Evolutionary conservation across 2,329 filamentous ascomycete genomes (phyloP).

Genomic region (Penicillium sp.): DNA sequence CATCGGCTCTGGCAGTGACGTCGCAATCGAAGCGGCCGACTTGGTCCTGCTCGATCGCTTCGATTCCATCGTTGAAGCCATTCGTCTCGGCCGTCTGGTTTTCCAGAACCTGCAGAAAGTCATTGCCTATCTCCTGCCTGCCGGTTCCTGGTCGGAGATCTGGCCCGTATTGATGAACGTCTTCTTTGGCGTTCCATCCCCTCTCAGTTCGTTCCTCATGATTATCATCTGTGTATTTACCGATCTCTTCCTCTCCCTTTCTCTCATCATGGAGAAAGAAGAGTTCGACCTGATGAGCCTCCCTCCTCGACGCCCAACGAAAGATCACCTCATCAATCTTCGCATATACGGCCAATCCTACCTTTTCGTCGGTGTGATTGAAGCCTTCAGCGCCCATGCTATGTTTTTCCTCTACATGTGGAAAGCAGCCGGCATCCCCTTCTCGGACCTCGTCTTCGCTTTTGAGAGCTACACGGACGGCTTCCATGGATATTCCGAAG

Average conservation of each 20-base stretch:
- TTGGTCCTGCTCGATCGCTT: conserved; percentile 38
- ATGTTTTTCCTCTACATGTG: conserved; percentile 58
- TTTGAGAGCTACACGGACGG: conserved; percentile 51
- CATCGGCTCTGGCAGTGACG: conserved; percentile 40
- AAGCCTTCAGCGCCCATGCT: conserved; percentile 49
- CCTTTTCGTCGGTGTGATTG: conserved; percentile 53
- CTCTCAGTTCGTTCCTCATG: conserved; percentile 55
- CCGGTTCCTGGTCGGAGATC: conserved; percentile 57
- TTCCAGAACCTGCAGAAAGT: conserved; percentile 40
- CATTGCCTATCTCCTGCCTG: conserved; percentile 48
- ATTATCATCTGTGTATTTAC: conserved; percentile 59
- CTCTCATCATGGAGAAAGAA: conserved; percentile 56
- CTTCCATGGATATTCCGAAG: conserved; percentile 50
- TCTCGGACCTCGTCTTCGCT: conserved; percentile 49
- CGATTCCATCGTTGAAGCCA: conserved; percentile 34
- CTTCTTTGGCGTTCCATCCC: conserved; percentile 54
- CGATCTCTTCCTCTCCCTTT: conserved; percentile 52
- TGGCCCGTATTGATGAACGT: conserved; percentile 58
- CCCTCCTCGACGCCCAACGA: conserved; percentile 51
- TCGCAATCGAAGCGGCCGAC: conserved; percentile 42
- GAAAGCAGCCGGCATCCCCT: conserved; percentile 48
- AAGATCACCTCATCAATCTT: conserved; percentile 53
- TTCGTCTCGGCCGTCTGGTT: conserved; percentile 33
- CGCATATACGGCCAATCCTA: conserved; percentile 55
- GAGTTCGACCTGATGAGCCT: conserved; percentile 54